Base-by-base conservation (phyloP, 225 moss, liverwort and hornwort species). In the Ulota crispa region DNA sequence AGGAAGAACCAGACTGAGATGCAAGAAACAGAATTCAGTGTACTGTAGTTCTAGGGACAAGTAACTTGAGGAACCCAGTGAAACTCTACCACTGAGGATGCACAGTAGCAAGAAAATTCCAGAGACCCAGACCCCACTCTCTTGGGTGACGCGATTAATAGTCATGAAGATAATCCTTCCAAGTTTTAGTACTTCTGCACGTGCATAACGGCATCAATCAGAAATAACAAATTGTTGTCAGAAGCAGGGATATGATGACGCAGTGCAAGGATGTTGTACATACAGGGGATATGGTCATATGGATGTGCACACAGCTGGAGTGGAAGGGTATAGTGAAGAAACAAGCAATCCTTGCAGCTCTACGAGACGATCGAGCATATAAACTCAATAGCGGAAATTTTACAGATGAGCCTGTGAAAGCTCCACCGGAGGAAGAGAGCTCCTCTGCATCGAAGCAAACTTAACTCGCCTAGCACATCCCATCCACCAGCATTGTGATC, bases 121-220 rank as follows among this genome's bases (percentile, higher is more conserved):
- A 64, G 32, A 39, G 54, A 54, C 78, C 70, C 72, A 73, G 55
- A 72, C 57, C 65, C 23, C 50, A 64, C 64, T 75, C 52, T 32
- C 42, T 11, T 42, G n/a, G 68, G 18, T 36, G 6, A 31, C 24
- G 52, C 41, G 52, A 39, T 73, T 56, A 69, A 61, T 69, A 50
- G 61, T 11, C 75, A 3, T 65, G 61, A 80, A 23, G 76, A 67
- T 67, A 62, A 62, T 73, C 80, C 72, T 54, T 83, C 70, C 83
- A 3, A 56, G 47, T 79, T 56, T 52, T 50, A 27, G 72, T 78
- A 78, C 68, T 37, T n/a, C n/a, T 54, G 77, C 63, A 83, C 70
- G 77, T 83, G 77, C 83, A 77, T 41, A 77, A 77, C 54, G 54
- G 77, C 59, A 83, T 77, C 77, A 13, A 72, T 80, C 80, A 72